These are phyloP conservation scores for Polytrichum formosum DNA, from an alignment of 225 moss, liverwort and hornwort species.

Conservation along the genomic window DNA sequence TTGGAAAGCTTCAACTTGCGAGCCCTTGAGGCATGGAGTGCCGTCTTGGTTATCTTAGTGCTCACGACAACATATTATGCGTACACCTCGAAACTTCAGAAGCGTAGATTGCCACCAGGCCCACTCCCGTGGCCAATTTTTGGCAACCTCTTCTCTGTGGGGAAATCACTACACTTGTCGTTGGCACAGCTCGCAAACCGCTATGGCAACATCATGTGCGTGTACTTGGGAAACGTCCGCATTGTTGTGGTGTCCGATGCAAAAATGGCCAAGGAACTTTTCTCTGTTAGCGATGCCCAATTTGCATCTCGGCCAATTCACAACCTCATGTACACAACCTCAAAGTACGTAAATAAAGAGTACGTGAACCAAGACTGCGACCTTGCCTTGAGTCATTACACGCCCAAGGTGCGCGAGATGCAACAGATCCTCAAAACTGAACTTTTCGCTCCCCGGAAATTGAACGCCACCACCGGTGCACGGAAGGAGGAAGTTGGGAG, in stretches of 20 bases:
- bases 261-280: constrained; percentile 31
- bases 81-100: not conserved
- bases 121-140: constrained; percentile 29
- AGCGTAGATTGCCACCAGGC: constrained; percentile 31
- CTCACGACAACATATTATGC: not conserved
- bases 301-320: constrained; percentile 19
- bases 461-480: constrained; percentile 5
- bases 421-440: constrained; percentile 22
- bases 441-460: constrained; percentile 20
- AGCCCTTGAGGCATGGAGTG: too few relatives aligned
- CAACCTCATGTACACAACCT: constrained; percentile 9
- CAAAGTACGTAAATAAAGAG: constrained; percentile 19
- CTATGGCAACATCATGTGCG: constrained; percentile 34
- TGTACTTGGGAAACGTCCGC: constrained; percentile 33
- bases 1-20: too few relatives aligned
- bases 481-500: constrained; percentile 18
- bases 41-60: too few relatives aligned
- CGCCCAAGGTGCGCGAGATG: constrained; percentile 11
- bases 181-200: constrained; percentile 17
- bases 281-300: constrained; percentile 5
- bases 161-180: constrained; percentile 12
- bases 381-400: not conserved
- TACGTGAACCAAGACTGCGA: constrained; percentile 6
- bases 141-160: constrained; percentile 36
- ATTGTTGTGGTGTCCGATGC: constrained; percentile 33